Conservation (phyloP, 805 yeast species). For the Pichia gijzeniarum region DNA sequence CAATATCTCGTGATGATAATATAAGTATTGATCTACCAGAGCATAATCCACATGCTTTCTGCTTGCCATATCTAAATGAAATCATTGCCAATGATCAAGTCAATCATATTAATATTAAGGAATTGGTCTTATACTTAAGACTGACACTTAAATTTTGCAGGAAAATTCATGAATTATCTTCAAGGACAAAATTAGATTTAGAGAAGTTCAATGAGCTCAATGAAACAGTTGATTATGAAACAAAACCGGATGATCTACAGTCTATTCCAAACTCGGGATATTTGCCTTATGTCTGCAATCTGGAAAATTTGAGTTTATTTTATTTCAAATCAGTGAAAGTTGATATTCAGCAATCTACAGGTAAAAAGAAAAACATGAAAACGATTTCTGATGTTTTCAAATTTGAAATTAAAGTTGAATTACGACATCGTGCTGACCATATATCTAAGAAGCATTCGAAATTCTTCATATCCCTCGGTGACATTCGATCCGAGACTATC, state of each 20-base stretch:
- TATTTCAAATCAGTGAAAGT: constrained; percentile 18
- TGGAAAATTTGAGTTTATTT: constrained; percentile 22
- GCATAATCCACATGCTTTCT: constrained; percentile 24
- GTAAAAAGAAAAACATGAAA: constrained; percentile 20
- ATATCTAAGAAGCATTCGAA: constrained; percentile 18
- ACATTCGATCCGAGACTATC: constrained; percentile 1
- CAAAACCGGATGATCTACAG: constrained; percentile 1
- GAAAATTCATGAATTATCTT: constrained; percentile 12
- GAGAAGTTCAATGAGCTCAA: constrained; percentile 15
- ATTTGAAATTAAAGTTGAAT: constrained; percentile 18
- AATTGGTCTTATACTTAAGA: constrained; percentile 25
- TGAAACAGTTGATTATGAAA: constrained; percentile 12
- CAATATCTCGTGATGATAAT: constrained; percentile 19
- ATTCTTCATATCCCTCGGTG: constrained; percentile 22
- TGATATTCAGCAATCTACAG: constrained; percentile 3
- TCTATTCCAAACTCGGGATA: constrained; percentile 6
- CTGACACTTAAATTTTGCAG: constrained; percentile 27
- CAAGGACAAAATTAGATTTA: constrained; percentile 11
- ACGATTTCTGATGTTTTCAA: constrained; percentile 17
- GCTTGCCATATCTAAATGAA: constrained; percentile 20
- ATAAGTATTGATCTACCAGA: constrained; percentile 24
- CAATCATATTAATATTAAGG: constrained; percentile 17
- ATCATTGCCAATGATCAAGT: constrained; percentile 14
- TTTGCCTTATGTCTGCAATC: constrained; percentile 1
- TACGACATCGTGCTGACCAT: constrained; percentile 19